A percentile compares a stretch with the other conserved stretches of the same genome.
phyloP scores from a whole-genome alignment of 2,329 filamentous ascomycete species.

The Calycina herbarum region DNA sequence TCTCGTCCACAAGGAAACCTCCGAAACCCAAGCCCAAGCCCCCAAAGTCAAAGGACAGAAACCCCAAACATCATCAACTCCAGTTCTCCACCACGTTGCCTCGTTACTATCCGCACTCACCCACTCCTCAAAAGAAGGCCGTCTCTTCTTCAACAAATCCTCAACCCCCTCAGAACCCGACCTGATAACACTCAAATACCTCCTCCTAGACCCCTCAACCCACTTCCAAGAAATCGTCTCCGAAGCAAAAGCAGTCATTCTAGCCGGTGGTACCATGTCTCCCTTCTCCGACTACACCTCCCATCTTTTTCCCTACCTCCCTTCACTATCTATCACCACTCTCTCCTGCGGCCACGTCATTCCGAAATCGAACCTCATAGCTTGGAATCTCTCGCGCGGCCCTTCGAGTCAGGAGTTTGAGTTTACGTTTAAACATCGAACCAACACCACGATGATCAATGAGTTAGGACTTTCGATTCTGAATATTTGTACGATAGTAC shows the following conservation, averaged over 20 bases:
- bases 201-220: constrained; percentile 86
- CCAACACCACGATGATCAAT: constrained; percentile 59
- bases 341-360: constrained; percentile 96
- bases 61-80: constrained; percentile 24
- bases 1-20: constrained; percentile 51
- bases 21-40: constrained; percentile 16
- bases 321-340: constrained; percentile 65
- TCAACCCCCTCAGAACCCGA: constrained; percentile 25
- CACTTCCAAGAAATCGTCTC: constrained; percentile 88
- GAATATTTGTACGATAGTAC: constrained; percentile 70
- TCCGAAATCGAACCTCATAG: constrained; percentile 75
- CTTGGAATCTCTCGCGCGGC: constrained; percentile 64
- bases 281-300: constrained; percentile 88
- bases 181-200: constrained; percentile 72
- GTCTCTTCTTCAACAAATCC: constrained; percentile 61
- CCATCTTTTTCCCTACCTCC: constrained; percentile 79
- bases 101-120: constrained; percentile 78
- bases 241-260: constrained; percentile 79
- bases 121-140: constrained; percentile 74
- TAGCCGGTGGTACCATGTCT: constrained; percentile 97
- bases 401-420: constrained; percentile 63
- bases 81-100: constrained; percentile 53
- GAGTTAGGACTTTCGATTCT: constrained; percentile 75
- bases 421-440: constrained; percentile 81
- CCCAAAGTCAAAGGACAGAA: constrained; percentile 25